Conservation (phyloP, 495 filamentous ascomycete genomes). For the Trichocladium uniseriatum region DNA sequence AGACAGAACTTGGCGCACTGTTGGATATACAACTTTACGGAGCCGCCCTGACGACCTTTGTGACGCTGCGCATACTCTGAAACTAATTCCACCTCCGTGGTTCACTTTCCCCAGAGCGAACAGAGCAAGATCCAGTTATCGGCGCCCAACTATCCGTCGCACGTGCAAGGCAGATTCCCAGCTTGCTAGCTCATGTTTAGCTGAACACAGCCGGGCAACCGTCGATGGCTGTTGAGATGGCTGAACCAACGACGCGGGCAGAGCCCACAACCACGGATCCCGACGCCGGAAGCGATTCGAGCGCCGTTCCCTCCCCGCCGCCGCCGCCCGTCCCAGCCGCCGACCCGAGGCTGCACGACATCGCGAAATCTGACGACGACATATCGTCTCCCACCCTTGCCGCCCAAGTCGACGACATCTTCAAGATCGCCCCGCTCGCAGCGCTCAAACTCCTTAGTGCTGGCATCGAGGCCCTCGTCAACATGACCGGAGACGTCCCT, state of each 20-base stretch:
- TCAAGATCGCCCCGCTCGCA: slow-evolving; percentile 57
- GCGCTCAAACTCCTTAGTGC: slow-evolving; percentile 73
- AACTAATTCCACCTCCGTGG: no score
- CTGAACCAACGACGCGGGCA: slow-evolving; percentile 1
- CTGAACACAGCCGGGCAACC: background rate
- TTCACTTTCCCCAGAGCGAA: no score
- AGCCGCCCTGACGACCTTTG: slow-evolving; percentile 21
- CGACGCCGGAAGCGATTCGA: slow-evolving; percentile 14
- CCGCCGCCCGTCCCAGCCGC: slow-evolving; percentile 41
- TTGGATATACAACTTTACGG: slow-evolving; percentile 9
- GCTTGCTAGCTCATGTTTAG: background rate
- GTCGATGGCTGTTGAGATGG: slow-evolving; percentile 1
- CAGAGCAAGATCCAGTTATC: background rate
- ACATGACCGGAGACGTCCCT: slow-evolving; percentile 60
- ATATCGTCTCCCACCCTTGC: slow-evolving; percentile 24
- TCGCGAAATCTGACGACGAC: slow-evolving; percentile 12
- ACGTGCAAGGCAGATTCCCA: no score
- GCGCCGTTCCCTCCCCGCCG: slow-evolving; percentile 28
- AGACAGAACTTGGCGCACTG: slow-evolving; percentile 10
- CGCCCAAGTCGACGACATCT: slow-evolving; percentile 47
- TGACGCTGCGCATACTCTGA: background rate
- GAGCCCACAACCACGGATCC: slow-evolving; percentile 1
- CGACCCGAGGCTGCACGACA: slow-evolving; percentile 34
- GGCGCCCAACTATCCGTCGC: background rate
- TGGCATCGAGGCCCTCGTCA: slow-evolving; percentile 63